These are phyloP conservation scores for Aspergillus awamori DNA, from an alignment of 2,329 filamentous ascomycete genomes.

Conservation along the genomic window DNA sequence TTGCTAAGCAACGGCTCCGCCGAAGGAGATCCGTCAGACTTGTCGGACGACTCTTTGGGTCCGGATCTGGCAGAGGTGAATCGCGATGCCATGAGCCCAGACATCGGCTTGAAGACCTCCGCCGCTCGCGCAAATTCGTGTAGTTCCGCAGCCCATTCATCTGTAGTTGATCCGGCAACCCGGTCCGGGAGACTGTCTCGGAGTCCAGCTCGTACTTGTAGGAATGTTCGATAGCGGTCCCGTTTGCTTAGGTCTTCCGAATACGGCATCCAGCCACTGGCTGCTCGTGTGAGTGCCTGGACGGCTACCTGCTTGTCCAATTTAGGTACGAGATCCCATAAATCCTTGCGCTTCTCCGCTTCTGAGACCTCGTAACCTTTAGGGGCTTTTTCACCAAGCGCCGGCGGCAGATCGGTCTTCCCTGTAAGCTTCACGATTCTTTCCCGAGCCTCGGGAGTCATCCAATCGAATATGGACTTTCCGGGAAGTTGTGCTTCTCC, in stretches of 20 bases:
- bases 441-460: slow-evolving; percentile 76
- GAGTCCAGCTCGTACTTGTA: slow-evolving; percentile 74
- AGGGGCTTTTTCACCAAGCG: slow-evolving; percentile 71
- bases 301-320: slow-evolving; percentile 69
- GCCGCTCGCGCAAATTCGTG: slow-evolving; percentile 74
- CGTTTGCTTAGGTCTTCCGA: slow-evolving; percentile 79
- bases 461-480: slow-evolving; percentile 94
- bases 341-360: slow-evolving; percentile 62
- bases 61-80: slow-evolving; percentile 69
- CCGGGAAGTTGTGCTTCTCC: slow-evolving; percentile 81
- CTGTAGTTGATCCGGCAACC: slow-evolving; percentile 55
- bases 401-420: slow-evolving; percentile 74
- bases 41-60: slow-evolving; percentile 44
- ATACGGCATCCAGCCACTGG: slow-evolving; percentile 76
- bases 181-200: slow-evolving; percentile 61
- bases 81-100: slow-evolving; percentile 86
- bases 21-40: slow-evolving; percentile 27
- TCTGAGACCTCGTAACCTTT: slow-evolving; percentile 64
- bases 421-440: slow-evolving; percentile 76
- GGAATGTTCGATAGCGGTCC: slow-evolving; percentile 76
- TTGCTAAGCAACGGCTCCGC: slow-evolving; percentile 50
- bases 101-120: slow-evolving; percentile 86
- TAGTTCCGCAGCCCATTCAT: slow-evolving; percentile 81
- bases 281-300: slow-evolving; percentile 68
- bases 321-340: slow-evolving; percentile 63